These are phyloP conservation scores for Curvularia spicifera DNA, from an alignment of 2,329 filamentous ascomycete genomes.

Conservation along the genomic window DNA sequence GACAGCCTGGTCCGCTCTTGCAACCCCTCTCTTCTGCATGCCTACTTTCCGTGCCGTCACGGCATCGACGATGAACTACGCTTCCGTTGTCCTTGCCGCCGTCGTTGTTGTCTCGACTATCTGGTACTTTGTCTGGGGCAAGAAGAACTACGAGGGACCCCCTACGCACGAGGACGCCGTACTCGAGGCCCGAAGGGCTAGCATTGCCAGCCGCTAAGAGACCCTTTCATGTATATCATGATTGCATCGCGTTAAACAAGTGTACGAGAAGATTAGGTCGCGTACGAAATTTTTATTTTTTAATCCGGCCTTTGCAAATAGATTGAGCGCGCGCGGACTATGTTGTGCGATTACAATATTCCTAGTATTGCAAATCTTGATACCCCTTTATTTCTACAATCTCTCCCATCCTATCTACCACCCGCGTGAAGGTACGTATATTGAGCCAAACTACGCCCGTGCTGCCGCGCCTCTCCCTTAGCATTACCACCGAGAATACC, in stretches of 20 bases:
- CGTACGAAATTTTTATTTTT: neutral
- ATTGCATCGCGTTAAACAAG: neutral
- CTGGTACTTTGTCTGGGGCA: conserved; percentile 75
- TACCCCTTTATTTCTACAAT: conserved; percentile 6
- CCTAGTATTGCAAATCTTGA: conserved; percentile 6
- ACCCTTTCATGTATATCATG: neutral
- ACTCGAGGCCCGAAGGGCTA: conserved; percentile 42
- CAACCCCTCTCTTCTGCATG: conserved; percentile 77
- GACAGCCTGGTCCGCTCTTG: conserved; percentile 66
- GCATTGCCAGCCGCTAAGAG: conserved; percentile 31
- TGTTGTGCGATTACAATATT: neutral
- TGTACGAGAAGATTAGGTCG: neutral
- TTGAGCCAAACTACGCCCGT: no score
- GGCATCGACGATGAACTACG: conserved; percentile 71
- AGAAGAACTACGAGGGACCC: conserved; percentile 71
- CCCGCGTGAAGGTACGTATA: no score
- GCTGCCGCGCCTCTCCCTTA: no score
- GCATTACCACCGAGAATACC: no score
- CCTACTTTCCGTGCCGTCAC: conserved; percentile 68
- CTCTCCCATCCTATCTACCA: no score
- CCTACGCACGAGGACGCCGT: conserved; percentile 49
- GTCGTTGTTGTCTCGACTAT: conserved; percentile 65
- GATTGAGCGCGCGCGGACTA: neutral
- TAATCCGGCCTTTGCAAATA: neutral
- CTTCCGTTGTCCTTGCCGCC: conserved; percentile 73